Conservation (phyloP, 768 basidiomycete genomes). For the Podaxis rugospora region DNA sequence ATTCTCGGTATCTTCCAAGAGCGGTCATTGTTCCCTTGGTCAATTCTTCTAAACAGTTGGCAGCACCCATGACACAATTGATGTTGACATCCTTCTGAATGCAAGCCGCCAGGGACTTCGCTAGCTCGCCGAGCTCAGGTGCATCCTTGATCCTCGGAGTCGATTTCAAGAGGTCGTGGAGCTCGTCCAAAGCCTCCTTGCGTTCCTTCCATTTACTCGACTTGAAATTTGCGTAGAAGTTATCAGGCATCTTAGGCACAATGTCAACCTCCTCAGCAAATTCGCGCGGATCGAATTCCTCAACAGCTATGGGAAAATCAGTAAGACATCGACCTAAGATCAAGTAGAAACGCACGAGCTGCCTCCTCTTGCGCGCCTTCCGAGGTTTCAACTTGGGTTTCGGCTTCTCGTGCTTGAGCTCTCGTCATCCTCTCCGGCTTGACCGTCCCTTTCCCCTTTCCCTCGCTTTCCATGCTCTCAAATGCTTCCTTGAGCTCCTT, state of each 20-base stretch:
- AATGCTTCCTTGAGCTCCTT: constrained; percentile 94
- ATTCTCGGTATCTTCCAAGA: constrained; percentile 73
- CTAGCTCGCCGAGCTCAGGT: constrained; percentile 70
- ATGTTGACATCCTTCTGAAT: constrained; percentile 91
- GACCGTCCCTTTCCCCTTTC: constrained; percentile 76
- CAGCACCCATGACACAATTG: constrained; percentile 88
- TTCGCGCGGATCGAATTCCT: constrained; percentile 68
- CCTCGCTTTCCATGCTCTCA: constrained; percentile 77
- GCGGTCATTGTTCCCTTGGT: constrained; percentile 74
- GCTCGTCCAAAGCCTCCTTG: constrained; percentile 85
- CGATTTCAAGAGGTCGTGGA: constrained; percentile 62
- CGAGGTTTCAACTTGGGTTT: constrained; percentile 32
- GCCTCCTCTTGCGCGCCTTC: constrained; percentile 37
- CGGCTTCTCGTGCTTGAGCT: constrained; percentile 69
- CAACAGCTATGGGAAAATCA: constrained; percentile 32
- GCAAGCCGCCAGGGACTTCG: constrained; percentile 71
- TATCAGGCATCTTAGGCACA: constrained; percentile 66
- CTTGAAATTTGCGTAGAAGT: constrained; percentile 67
- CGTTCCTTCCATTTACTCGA: constrained; percentile 99
- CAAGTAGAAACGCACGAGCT: constrained; percentile 31
- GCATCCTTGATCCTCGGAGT: constrained; percentile 78
- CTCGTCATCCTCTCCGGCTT: constrained; percentile 80
- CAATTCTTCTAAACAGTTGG: constrained; percentile 78
- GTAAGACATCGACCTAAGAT: constrained; percentile 13
- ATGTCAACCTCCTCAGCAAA: constrained; percentile 83